Evolutionary conservation across 2,329 filamentous ascomycete genomes (phyloP).

Genomic region (Exutisphaerella laricina): DNA sequence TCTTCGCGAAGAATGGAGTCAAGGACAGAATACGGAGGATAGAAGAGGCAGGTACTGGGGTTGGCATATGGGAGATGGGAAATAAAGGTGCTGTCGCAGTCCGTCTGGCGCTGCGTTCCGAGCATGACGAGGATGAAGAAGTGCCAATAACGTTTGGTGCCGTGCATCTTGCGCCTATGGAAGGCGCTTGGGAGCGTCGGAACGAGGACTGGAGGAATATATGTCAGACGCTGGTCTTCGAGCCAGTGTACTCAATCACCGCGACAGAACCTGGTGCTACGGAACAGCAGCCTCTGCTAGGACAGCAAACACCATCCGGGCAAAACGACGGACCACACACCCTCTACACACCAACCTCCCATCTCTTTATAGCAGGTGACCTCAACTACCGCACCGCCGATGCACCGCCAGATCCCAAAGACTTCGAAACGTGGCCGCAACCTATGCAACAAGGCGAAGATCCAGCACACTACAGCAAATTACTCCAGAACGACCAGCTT

Average conservation of each 20-base stretch:
- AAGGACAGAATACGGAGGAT: conserved; percentile 56
- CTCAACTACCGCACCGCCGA: conserved; percentile 88
- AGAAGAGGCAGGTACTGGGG: conserved; percentile 75
- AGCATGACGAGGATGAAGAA: conserved; percentile 33
- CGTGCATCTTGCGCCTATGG: conserved; percentile 84
- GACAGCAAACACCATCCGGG: neutral
- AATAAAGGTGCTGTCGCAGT: conserved; percentile 91
- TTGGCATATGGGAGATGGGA: conserved; percentile 82
- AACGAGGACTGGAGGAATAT: conserved; percentile 88
- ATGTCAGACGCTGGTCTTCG: conserved; percentile 72
- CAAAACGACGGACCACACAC: conserved; percentile 14
- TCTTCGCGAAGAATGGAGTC: conserved; percentile 65
- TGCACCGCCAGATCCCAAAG: conserved; percentile 53
- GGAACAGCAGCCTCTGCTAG: conserved; percentile 17
- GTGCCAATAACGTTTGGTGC: conserved; percentile 73
- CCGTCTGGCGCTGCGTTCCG: conserved; percentile 55
- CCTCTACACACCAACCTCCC: conserved; percentile 68
- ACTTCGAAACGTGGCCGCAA: conserved; percentile 58
- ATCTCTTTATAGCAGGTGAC: conserved; percentile 85
- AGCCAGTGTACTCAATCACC: conserved; percentile 10
- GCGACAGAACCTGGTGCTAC: conserved; percentile 20
- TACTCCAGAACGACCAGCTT: conserved; percentile 74
- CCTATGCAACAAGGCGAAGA: conserved; percentile 45
- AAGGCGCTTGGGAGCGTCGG: conserved; percentile 65
- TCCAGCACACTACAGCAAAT: conserved; percentile 58